A percentile compares a stretch with the other conserved stretches of the same genome.
Evolutionary conservation across 148 eudicot genomes (phyloP).

Genomic region (Vaccinium myrtillus): DNA sequence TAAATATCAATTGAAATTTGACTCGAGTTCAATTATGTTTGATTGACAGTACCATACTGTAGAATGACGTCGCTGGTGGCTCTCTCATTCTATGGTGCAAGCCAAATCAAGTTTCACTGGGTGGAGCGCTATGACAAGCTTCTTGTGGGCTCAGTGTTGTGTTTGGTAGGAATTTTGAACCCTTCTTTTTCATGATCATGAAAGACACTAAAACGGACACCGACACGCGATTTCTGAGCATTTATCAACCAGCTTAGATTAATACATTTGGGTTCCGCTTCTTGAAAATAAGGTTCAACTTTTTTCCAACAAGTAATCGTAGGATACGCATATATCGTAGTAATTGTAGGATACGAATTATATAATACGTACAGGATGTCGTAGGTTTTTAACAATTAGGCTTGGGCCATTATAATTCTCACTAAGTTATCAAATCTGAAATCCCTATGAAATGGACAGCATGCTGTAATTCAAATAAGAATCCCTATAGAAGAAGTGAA

Average conservation of each 20-base stretch:
- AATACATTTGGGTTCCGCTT: too few relatives aligned
- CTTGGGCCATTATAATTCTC: neutral
- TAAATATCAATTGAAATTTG: conserved; percentile 2
- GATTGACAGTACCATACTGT: conserved; percentile 66
- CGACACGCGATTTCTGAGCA: conserved; percentile 28
- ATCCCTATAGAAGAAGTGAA: neutral
- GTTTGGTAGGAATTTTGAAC: conserved; percentile 85
- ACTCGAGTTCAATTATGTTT: conserved; percentile 6
- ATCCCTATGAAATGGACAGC: neutral
- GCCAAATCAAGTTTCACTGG: conserved; percentile 96
- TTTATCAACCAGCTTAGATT: conserved; percentile 7
- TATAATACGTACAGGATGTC: too few relatives aligned
- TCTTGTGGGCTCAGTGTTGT: conserved; percentile 88
- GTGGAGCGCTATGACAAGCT: conserved; percentile 96
- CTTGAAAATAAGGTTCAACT: too few relatives aligned
- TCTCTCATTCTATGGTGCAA: conserved; percentile 95
- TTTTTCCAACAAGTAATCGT: too few relatives aligned
- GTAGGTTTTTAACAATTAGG: too few relatives aligned
- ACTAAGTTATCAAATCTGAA: neutral
- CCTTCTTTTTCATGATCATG: conserved; percentile 72
- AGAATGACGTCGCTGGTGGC: conserved; percentile 96
- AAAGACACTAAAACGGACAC: conserved; percentile 28
- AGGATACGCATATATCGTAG: too few relatives aligned
- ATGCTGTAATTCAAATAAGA: neutral
- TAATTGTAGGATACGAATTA: too few relatives aligned